Conservation (phyloP, 352 stramenopile species). For the Pythium diclinum region DNA sequence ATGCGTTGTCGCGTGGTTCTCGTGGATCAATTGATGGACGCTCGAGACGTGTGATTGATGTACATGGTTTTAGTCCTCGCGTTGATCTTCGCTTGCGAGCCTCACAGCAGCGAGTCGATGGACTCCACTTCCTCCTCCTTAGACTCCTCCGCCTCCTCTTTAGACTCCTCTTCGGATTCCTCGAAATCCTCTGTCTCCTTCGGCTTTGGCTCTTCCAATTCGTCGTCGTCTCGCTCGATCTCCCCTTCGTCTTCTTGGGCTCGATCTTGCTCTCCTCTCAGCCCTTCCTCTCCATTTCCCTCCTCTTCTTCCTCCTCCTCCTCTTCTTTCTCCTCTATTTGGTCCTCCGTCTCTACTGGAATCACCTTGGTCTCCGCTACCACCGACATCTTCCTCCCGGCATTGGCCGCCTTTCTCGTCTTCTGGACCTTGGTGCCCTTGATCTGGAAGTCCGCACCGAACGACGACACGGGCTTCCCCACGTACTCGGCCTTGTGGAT, state of each 20-base stretch:
- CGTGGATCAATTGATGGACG: too few species aligned
- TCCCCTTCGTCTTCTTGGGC: not conserved
- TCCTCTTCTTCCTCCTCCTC: conserved; percentile 3
- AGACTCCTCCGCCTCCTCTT: conserved; percentile 1
- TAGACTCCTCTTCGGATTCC: not conserved
- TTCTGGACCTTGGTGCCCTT: conserved; percentile 49
- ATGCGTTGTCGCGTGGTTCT: not conserved
- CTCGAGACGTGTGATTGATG: too few species aligned
- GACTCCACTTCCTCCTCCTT: not conserved
- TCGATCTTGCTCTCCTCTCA: too few species aligned
- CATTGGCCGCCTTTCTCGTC: not conserved
- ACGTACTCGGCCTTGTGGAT: conserved; percentile 66
- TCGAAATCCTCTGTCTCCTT: not conserved
- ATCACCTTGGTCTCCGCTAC: not conserved
- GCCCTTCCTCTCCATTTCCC: not conserved
- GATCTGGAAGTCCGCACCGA: conserved; percentile 69
- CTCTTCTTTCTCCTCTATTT: not conserved
- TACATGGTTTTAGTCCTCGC: too few species aligned
- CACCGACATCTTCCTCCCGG: not conserved
- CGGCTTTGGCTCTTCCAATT: not conserved
- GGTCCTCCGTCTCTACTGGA: not conserved
- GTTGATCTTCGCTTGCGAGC: too few species aligned
- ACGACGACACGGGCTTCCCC: conserved; percentile 60
- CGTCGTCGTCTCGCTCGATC: not conserved
- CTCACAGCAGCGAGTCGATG: conserved; percentile 6